A percentile compares a stretch with the other conserved stretches of the same genome.
Evolutionary conservation across 2,329 filamentous ascomycete species (phyloP).

Genomic region (Ophiostoma piceae): DNA sequence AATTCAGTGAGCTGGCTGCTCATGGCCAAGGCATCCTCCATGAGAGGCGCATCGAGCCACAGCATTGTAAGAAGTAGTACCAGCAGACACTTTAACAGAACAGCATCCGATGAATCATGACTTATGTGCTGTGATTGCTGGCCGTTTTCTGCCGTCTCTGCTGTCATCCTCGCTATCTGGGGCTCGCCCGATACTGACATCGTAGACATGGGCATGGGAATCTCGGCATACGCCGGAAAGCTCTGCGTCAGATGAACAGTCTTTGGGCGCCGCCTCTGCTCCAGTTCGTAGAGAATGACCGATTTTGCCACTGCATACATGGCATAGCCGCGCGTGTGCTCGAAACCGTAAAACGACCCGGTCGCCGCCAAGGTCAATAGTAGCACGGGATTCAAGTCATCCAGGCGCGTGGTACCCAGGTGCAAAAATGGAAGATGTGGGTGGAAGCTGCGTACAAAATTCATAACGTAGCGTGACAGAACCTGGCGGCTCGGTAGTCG

Average conservation of each 20-base stretch:
- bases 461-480: neutral
- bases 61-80: neutral
- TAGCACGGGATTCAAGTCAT: slow-evolving; percentile 14
- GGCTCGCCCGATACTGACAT: neutral
- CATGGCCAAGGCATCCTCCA: slow-evolving; percentile 18
- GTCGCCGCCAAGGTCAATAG: slow-evolving; percentile 15
- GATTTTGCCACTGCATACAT: slow-evolving; percentile 12
- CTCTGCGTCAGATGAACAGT: neutral
- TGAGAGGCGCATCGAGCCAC: slow-evolving; percentile 13
- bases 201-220: neutral
- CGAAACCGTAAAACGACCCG: slow-evolving; percentile 18
- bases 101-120: neutral
- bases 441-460: slow-evolving; percentile 15
- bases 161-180: neutral
- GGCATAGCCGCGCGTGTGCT: slow-evolving; percentile 15
- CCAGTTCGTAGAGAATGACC: neutral
- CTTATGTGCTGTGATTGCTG: neutral
- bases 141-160: neutral
- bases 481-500: neutral
- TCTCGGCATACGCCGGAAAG: neutral
- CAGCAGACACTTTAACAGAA: neutral
- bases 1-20: slow-evolving; percentile 13
- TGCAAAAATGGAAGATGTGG: slow-evolving; percentile 18
- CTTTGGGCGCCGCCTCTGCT: neutral
- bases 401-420: slow-evolving; percentile 12